A percentile compares a stretch with the other conserved stretches of the same genome.
Conservation (phyloP, 345 rosid genomes). For the Gossypium turneri region DNA sequence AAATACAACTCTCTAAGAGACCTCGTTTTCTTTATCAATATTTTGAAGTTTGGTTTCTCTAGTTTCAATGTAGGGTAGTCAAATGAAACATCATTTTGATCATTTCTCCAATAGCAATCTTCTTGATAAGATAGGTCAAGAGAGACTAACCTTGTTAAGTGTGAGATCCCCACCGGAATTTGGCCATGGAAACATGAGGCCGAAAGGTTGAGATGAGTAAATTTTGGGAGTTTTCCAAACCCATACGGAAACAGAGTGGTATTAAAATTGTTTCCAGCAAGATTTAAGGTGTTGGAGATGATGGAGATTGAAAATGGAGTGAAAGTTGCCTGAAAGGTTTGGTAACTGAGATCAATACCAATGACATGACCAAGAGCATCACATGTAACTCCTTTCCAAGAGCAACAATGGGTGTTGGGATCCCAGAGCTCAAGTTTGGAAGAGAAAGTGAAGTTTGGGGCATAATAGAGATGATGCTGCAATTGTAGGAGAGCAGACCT, state of each 20-base stretch:
- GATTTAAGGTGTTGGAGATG: not conserved
- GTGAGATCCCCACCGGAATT: not conserved
- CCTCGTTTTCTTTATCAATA: not conserved
- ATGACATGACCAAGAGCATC: not conserved
- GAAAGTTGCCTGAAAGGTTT: not conserved
- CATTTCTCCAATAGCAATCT: not conserved
- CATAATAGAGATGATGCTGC: not conserved
- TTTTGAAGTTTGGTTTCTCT: not conserved
- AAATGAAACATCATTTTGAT: not conserved
- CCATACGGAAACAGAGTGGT: not conserved
- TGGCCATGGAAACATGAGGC: not conserved
- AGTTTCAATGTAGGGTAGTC: not conserved
- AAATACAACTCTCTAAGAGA: not conserved
- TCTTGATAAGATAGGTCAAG: not conserved
- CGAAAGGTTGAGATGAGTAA: not conserved
- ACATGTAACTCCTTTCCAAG: not conserved
- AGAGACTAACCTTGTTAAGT: constrained; percentile 9
- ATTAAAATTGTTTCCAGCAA: not conserved
- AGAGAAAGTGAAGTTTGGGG: not conserved
- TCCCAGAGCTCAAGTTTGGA: not conserved
- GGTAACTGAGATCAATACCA: not conserved
- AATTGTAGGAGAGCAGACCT: not conserved
- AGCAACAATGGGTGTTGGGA: not conserved
- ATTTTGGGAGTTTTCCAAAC: not conserved
- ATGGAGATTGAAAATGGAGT: not conserved